A percentile compares a stretch with the other conserved stretches of the same genome.
Evolutionary conservation across 495 filamentous ascomycete genomes (phyloP).

Genomic region (Xylaria longipes): DNA sequence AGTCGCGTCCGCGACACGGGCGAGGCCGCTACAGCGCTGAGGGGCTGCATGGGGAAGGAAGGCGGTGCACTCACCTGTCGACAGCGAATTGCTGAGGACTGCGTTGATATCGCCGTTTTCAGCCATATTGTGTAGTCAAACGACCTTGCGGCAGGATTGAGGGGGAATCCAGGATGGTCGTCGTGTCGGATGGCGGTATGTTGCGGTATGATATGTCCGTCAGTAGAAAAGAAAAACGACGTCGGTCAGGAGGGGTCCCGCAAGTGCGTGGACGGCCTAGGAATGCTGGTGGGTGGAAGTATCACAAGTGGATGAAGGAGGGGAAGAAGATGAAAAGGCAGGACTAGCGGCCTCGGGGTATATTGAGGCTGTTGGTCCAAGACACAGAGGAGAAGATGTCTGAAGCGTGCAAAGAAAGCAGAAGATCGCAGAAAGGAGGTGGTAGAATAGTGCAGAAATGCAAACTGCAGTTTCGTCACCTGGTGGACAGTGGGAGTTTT

Average conservation of each 20-base stretch:
- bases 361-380: constrained; percentile 21
- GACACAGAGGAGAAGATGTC: constrained; percentile 23
- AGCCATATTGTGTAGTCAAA: constrained; percentile 48
- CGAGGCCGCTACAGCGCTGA: constrained; percentile 6
- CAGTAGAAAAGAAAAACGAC: constrained; percentile 31
- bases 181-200: constrained; percentile 1
- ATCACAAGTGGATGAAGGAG: constrained; percentile 29
- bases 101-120: constrained; percentile 59
- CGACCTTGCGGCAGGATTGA: constrained; percentile 35
- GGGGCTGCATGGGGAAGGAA: constrained; percentile 27
- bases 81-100: constrained; percentile 90
- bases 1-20: constrained; percentile 24
- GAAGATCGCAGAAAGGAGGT: constrained; percentile 27
- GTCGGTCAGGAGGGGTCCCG: constrained; percentile 30
- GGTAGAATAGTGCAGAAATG: constrained; percentile 36
- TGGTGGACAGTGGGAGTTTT: constrained; percentile 32
- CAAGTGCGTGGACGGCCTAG: constrained; percentile 28
- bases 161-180: constrained; percentile 30
- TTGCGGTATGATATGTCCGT: constrained; percentile 11
- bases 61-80: constrained; percentile 70
- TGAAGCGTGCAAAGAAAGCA: constrained; percentile 25
- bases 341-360: constrained; percentile 20
- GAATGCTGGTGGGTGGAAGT: constrained; percentile 18
- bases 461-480: constrained; percentile 29
- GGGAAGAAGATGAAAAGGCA: constrained; percentile 29